Base-by-base conservation (phyloP, 495 filamentous ascomycete species). In the Penicillium dipodomyicola region DNA sequence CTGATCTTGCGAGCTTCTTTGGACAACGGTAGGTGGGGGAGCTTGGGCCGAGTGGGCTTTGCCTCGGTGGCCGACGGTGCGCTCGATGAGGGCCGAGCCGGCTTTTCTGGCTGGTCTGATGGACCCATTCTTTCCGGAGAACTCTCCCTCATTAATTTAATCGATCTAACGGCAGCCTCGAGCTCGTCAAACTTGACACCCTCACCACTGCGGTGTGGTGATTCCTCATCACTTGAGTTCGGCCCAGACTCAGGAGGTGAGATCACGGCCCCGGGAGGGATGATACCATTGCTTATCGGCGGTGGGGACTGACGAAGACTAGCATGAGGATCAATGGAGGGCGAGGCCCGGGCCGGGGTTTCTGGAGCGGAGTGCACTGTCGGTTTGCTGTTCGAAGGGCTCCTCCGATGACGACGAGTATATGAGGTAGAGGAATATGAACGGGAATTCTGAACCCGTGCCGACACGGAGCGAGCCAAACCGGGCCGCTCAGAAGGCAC, bases 201-300 rank as follows among this genome's bases (percentile, higher is more conserved):
- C 80, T 75, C 55, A 84, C 80, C 35, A 76, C 78, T 51, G 78
- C 73, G 19, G 68, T 66, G 64, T 72, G 79, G 52, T 62, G 74
- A 61, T 58, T 96, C 94, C 63, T 96, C 92, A 70, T 98, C 94
- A 68, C 90, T 90, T 0, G 86, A 88, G 64, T 82, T 85, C 35
- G 80, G 77, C 7, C 78, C 74, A 11, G 93, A 96, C 53, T 96
- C 92, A 1, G 92, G 92, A 20, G 92, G 92, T 3, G 92, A 95
- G 23, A 92, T 86, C 46, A 95, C 79, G 37, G 91, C 91, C 49
- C 87, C 90, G 35, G 84, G 81, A 32, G 91, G 90, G 69, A 96
- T 90, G 40, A 76, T 71, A 32, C 82, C 81, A 73, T 86, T 82
- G 59, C 82, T 89, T 43, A 88, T 67, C 12, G 90, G 90, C 27